Evolutionary conservation across 108 stramenopile genomes (phyloP), one percentile per base, ranked within the genome.

Genomic region (Licmophora abbreviata): DNA sequence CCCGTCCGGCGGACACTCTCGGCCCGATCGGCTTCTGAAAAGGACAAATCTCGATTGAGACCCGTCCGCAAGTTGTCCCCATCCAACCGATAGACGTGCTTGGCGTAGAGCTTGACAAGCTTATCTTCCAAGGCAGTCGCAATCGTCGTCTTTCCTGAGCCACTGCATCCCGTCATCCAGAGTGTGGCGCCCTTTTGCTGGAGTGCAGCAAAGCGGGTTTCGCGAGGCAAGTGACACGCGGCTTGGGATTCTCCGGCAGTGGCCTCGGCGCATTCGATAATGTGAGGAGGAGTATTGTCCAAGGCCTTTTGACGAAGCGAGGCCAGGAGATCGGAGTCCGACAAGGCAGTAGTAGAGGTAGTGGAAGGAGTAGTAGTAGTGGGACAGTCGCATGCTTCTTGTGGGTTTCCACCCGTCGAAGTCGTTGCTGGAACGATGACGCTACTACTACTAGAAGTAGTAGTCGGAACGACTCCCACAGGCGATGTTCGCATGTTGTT

Each of bases 121-220:
- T 75, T 43, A 51, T 98, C 97, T 79, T 98, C 97, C 47, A 98
- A 61, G 1, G 95, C 94, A 22, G 87, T 95, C 32, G 95, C 97
- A 71, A 98, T 96, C 59, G 97, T 98, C 17, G 94, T 95, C 62
- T 98, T 98, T 23, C 97, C 97, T 10, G 90, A 79, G 11, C 95
- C 97, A 29, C 61, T 66, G 49, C 95, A 93, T 8, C 97, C 97
- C 11, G 97, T 98, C 97, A 98, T 98, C 97, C 97, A 98, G n/a
- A 98, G 69, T 2, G 95, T 96, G 25, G 94, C 91, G 7, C 92
- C 92, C 86, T 98, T 96, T 76, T 98, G 97, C 24, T 80, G 72
- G 47, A 96, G 48, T 0, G 97, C 93, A 0, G 92, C 90, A 59
- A 73, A 96, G 2, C 97, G 89, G 25, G 68, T 71, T 20, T 58